These are phyloP conservation scores for Cordyceps cateniannulata DNA, from an alignment of 2,329 filamentous ascomycete species.

Conservation along the genomic window DNA sequence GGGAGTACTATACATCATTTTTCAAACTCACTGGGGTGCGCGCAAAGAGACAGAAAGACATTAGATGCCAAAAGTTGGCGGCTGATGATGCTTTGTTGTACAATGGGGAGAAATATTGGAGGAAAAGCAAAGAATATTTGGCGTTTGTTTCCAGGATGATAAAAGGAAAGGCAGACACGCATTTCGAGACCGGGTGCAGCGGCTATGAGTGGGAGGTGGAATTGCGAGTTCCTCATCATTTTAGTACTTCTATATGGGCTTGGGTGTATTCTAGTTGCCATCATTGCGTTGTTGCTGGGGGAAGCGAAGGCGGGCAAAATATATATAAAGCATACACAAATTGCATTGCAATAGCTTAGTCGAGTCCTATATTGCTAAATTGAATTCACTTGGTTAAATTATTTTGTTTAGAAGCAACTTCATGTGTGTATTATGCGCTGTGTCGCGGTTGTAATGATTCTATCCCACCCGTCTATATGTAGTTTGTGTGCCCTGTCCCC, in stretches of 20 bases:
- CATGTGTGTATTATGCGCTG: not conserved
- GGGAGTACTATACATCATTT: not conserved
- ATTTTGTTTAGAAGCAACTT: not conserved
- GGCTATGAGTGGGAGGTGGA: not conserved
- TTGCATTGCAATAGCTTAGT: not conserved
- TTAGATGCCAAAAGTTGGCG: no score
- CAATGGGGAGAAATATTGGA: no score
- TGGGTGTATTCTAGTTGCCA: conserved; percentile 4
- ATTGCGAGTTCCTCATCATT: not conserved
- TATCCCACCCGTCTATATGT: not conserved
- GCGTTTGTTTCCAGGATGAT: no score
- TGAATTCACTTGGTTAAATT: not conserved
- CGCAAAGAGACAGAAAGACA: no score
- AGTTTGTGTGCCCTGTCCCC: not conserved
- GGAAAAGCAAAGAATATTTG: no score
- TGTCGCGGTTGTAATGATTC: not conserved
- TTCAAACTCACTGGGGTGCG: no score
- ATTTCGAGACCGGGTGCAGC: not conserved
- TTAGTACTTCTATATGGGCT: not conserved
- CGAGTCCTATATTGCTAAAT: not conserved
- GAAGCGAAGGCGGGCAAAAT: not conserved
- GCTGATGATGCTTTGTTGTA: no score
- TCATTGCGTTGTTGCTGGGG: not conserved
- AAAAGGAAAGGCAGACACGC: no score
- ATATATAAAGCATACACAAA: conserved; percentile 1